Evolutionary conservation across 2,329 filamentous ascomycete genomes (phyloP).

Genomic region (Colletotrichum sp.): DNA sequence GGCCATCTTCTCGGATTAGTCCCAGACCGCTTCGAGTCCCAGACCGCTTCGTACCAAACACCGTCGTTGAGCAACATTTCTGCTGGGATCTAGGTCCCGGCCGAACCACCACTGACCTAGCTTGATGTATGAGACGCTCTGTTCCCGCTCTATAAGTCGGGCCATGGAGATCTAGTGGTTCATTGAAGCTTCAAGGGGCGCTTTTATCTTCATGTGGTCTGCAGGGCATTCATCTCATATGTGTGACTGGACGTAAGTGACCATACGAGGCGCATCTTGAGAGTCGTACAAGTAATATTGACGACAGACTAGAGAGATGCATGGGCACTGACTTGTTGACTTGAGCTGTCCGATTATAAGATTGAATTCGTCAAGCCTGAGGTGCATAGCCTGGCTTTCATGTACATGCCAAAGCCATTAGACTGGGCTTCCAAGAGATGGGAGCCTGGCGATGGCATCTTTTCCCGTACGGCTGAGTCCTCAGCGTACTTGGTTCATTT

Average conservation of each 20-base stretch:
- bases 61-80: accelerated
- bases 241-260: background rate
- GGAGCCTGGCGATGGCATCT: accelerated
- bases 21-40: background rate
- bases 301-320: accelerated
- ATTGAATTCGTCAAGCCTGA: background rate
- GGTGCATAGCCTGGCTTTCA: background rate
- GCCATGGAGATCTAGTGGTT: background rate
- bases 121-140: background rate
- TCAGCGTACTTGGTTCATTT: background rate
- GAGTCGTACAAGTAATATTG: background rate
- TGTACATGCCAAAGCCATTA: background rate
- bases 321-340: background rate
- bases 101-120: background rate
- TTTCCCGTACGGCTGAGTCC: background rate
- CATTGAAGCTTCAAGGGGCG: background rate
- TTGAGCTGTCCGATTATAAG: background rate
- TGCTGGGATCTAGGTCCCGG: background rate
- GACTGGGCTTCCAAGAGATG: accelerated
- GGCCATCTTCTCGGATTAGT: accelerated
- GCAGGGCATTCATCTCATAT: background rate
- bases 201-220: background rate
- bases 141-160: no score
- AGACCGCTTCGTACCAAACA: background rate
- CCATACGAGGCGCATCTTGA: background rate